phyloP scores from a whole-genome alignment of 768 basidiomycete genomes.

The Tulasnella sp. region DNA sequence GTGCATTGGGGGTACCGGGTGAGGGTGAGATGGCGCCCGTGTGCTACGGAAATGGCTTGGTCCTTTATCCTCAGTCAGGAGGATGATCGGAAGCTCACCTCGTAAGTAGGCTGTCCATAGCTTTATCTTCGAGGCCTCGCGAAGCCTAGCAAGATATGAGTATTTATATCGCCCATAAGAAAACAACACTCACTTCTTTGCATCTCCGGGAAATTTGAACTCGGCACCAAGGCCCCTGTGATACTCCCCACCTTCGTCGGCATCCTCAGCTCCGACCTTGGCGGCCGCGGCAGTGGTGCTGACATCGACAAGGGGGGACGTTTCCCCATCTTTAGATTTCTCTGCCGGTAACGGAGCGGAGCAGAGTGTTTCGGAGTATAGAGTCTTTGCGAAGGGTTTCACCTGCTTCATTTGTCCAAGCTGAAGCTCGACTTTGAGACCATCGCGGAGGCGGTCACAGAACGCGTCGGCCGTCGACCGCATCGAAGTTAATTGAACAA shows the following conservation, averaged over 20 bases:
- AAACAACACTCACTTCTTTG: slow-evolving; percentile 57
- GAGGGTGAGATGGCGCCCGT: slow-evolving; percentile 91
- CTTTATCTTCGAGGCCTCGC: slow-evolving; percentile 90
- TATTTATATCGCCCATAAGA: background rate
- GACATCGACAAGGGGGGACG: slow-evolving; percentile 34
- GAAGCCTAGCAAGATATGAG: slow-evolving; percentile 38
- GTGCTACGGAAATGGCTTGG: slow-evolving; percentile 36
- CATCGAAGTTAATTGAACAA: slow-evolving; percentile 87
- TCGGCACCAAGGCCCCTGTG: slow-evolving; percentile 69
- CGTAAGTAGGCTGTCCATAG: slow-evolving; percentile 85
- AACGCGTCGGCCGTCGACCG: slow-evolving; percentile 90
- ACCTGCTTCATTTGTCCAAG: slow-evolving; percentile 88
- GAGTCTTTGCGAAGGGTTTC: slow-evolving; percentile 81
- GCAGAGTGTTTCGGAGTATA: slow-evolving; percentile 87
- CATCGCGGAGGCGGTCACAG: slow-evolving; percentile 77
- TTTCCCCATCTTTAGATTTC: slow-evolving; percentile 59
- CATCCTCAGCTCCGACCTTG: slow-evolving; percentile 26
- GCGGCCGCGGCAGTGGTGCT: background rate
- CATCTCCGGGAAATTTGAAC: slow-evolving; percentile 87
- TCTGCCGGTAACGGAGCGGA: slow-evolving; percentile 36
- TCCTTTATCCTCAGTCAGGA: background rate
- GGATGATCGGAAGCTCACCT: slow-evolving; percentile 33
- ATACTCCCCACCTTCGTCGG: slow-evolving; percentile 41
- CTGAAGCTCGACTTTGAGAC: slow-evolving; percentile 80
- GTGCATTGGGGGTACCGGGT: slow-evolving; percentile 94